Percentiles rank a stretch among this genome's conserved stretches.
These are phyloP conservation scores for Claviceps fusiformis DNA, from an alignment of 2,329 filamentous ascomycete species.

Conservation along the genomic window DNA sequence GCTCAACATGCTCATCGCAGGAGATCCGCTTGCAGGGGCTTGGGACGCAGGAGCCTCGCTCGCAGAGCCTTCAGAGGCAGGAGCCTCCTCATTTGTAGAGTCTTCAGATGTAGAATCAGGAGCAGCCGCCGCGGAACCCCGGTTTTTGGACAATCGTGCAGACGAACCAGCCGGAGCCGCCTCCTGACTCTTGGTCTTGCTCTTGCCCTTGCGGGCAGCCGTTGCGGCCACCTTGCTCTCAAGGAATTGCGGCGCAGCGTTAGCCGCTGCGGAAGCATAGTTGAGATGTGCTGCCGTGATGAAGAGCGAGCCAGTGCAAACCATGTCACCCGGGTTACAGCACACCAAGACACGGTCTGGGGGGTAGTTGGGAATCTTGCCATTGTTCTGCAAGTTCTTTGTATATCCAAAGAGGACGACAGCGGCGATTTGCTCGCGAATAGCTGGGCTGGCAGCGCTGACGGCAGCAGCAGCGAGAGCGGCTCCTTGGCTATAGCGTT, in stretches of 20 bases:
- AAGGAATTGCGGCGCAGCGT: slow-evolving; percentile 13
- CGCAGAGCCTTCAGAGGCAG: background rate
- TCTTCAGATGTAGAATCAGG: background rate
- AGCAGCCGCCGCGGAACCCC: background rate
- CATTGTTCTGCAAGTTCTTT: slow-evolving; percentile 27
- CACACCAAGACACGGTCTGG: slow-evolving; percentile 21
- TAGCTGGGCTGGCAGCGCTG: slow-evolving; percentile 15
- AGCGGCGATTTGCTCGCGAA: slow-evolving; percentile 23
- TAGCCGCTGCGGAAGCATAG: slow-evolving; percentile 12
- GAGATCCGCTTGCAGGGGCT: no score
- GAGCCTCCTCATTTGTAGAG: background rate
- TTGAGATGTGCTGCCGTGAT: slow-evolving; percentile 21
- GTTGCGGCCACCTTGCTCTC: background rate
- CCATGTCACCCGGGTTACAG: slow-evolving; percentile 22
- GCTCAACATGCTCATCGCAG: background rate
- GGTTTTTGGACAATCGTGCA: no score
- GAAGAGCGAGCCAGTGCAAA: slow-evolving; percentile 23
- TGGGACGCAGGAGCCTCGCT: background rate
- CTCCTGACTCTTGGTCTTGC: no score
- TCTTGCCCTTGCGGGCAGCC: background rate
- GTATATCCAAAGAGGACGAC: slow-evolving; percentile 27
- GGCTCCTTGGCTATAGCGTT: slow-evolving; percentile 22
- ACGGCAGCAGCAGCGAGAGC: slow-evolving; percentile 29
- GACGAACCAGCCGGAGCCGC: no score
- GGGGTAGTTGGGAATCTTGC: slow-evolving; percentile 25